Base-by-base conservation (phyloP, 2,329 filamentous ascomycete genomes). In the Rutstroemia sydowiana region DNA sequence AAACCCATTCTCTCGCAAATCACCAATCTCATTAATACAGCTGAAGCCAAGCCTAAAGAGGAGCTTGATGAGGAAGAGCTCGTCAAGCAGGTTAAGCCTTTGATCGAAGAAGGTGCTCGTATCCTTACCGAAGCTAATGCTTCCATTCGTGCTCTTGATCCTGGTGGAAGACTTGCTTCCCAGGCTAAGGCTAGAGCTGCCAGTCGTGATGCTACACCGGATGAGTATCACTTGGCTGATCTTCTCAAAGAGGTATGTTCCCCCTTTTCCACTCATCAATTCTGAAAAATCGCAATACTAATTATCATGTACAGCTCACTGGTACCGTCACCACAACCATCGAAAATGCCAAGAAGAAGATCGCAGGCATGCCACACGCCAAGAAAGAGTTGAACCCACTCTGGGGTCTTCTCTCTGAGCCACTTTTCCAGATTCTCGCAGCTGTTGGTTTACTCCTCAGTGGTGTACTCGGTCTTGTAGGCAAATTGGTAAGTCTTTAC, bases 361-460 rank as follows among this genome's bases (percentile, higher is more conserved):
- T 95, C 55, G 82, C 87, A 64, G 87, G 88, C 65, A 93, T 95
- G 87, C 90, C 91, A 5, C 87, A 95, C 60, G 91, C 89, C 40
- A 95, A 95, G 84, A 92, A 95, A 77, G 84, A 92, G 74, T 78
- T 95, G 55, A 95, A 92, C 73, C 90, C 91, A 10, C 81, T 96
- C 28, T 95, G 90, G 89, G 82, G 75, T 28, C 75, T 95, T 45
- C 74, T 93, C 13, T 60, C 65, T 20, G 88, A 95, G 75, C 91
- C 91, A 10, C 74, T 95, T 20, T 88, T 90, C 78, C 91, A 96
- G 77, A 95, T 95, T 66, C 78, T 95, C 45, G 88, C 90, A 8
- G 90, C 88, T 10, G 90, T 95, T 42, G 91, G 91, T 20, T 72
- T 95, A 54, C 70, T 95, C 57, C 75, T 96, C 55, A 84, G 76